Percentiles rank a stretch among this genome's conserved stretches.
Conservation (phyloP, 331 rosid genomes). For the Arachis monticola region DNA sequence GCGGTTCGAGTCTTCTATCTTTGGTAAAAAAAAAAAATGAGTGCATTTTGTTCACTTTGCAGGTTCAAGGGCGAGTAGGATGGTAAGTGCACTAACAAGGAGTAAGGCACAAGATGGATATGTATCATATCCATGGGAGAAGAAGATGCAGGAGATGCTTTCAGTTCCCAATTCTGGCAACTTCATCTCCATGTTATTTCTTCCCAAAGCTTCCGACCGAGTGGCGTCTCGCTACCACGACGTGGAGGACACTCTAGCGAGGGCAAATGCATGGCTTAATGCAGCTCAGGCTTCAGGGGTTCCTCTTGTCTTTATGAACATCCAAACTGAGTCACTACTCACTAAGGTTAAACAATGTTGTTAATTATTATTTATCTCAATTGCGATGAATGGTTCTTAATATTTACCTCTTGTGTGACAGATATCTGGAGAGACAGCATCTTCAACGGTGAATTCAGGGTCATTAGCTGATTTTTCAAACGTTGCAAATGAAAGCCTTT, state of each 20-base stretch:
- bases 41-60: constrained; percentile 34
- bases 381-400: too few relatives aligned
- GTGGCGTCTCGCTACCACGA: constrained; percentile 82
- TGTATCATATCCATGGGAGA: constrained; percentile 90
- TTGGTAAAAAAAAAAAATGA: not conserved
- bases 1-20: too few relatives aligned
- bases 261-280: constrained; percentile 91
- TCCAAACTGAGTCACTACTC: constrained; percentile 91
- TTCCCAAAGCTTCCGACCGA: constrained; percentile 85
- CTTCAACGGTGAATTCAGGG: constrained; percentile 86
- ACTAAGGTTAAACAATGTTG: constrained; percentile 63
- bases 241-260: constrained; percentile 85
- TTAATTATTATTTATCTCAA: too few relatives aligned
- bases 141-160: constrained; percentile 76
- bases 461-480: constrained; percentile 83
- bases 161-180: constrained; percentile 77
- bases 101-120: constrained; percentile 82
- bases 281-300: constrained; percentile 87
- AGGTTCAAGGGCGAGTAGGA: constrained; percentile 77
- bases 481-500: constrained; percentile 78
- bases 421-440: constrained; percentile 96
- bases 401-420: constrained; percentile 26
- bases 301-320: constrained; percentile 84
- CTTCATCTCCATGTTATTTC: constrained; percentile 75
- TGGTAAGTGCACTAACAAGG: constrained; percentile 71